Evolutionary conservation across 768 basidiomycete genomes (phyloP), one percentile per base, ranked within the genome.

Genomic region (Boletus rubroflammeus): DNA sequence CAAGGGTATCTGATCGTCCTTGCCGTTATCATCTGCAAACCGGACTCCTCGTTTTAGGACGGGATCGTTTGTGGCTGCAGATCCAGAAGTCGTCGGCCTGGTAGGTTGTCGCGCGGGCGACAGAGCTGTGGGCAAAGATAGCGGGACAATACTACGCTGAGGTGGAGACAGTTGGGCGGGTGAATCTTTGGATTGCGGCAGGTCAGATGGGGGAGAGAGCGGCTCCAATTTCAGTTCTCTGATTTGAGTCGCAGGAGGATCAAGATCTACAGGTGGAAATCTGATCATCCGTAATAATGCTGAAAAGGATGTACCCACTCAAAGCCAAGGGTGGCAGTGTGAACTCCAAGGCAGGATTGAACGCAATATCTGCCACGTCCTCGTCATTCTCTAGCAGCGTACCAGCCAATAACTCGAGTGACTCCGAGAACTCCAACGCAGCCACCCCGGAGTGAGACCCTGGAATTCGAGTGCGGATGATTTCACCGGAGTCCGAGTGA

Each of bases 361-460:
- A 64, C 15, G 13, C n/a, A 28, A 50, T 21, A 43, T 49, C 52
- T 26, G 32, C n/a, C 17, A 25, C 43, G 8, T 57, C 66, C 36
- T 60, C 61, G 19, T 50, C 53, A 11, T 26, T 50, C 50, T 61
- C 65, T 8, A 48, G 40, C 11, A 63, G 75, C 36, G 78, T 75
- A 55, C 81, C 82, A 35, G 82, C 82, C 70, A 89, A 74, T 28
- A 79, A 73, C 60, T 90, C 87, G 49, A 89, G 64, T n/a, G 76
- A 67, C 53, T 83, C 80, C 6, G 88, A 86, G 62, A 81, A 87
- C 62, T 90, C 89, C 52, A 91, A 76, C 42, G 82, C 82, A 41
- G 88, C 84, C 42, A 90, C 84, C 32, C 83, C 86, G 21, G 81
- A 67, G 29, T 75, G 67, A 17, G 78, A 72, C 47, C 83, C 78